Conservation (phyloP, 345 rosid species). For the Populus ilicifolia region DNA sequence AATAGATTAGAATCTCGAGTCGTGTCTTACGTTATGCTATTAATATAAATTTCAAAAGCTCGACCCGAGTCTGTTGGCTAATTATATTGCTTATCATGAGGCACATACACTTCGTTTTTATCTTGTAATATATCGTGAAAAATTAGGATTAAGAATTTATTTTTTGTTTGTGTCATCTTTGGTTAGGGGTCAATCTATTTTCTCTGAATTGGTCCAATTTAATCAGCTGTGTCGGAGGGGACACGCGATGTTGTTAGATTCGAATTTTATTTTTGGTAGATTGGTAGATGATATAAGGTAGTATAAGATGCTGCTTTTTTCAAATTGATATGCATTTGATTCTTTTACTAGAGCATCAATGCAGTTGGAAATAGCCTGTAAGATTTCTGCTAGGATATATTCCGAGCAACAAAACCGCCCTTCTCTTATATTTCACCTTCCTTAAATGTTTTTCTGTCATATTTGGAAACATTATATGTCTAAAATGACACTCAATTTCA, state of each 20-base stretch:
- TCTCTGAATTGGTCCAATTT: neutral
- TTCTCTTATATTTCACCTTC: neutral
- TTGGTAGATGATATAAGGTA: neutral
- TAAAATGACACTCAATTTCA: neutral
- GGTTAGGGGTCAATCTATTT: neutral
- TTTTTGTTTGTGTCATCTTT: neutral
- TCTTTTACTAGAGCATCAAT: neutral
- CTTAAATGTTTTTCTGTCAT: neutral
- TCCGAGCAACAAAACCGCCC: neutral
- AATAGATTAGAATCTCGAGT: neutral
- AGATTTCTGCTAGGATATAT: neutral
- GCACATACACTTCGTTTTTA: neutral
- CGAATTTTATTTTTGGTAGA: neutral
- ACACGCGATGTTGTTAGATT: neutral
- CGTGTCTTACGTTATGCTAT: neutral
- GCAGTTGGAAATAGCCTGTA: neutral
- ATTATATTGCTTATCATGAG: neutral
- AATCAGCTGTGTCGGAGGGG: neutral
- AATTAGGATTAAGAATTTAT: neutral
- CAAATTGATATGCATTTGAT: neutral
- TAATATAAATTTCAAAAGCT: neutral
- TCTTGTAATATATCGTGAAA: neutral
- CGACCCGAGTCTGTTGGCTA: neutral
- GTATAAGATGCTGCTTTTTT: neutral
- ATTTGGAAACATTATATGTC: neutral